phyloP scores from a whole-genome alignment of 2,329 filamentous ascomycete genomes.

The Lachnellula subtilissima region DNA sequence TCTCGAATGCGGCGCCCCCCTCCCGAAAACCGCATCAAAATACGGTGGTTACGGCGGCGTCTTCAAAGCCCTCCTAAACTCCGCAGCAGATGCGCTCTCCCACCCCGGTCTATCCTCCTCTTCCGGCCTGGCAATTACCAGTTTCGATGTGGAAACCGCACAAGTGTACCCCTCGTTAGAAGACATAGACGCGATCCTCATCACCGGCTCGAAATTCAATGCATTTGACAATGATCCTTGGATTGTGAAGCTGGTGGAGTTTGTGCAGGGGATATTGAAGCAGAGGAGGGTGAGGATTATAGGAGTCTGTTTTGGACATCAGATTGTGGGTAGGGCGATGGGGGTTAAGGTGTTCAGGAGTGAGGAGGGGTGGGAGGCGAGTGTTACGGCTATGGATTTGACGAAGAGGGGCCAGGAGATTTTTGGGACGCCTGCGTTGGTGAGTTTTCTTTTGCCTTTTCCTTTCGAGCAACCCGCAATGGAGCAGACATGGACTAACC shows the following conservation, averaged over 20 bases:
- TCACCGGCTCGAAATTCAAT: slow-evolving; percentile 72
- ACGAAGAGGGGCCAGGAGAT: slow-evolving; percentile 66
- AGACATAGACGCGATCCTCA: slow-evolving; percentile 73
- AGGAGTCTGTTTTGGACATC: slow-evolving; percentile 83
- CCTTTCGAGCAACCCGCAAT: not conserved
- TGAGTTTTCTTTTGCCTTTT: slow-evolving; percentile 25
- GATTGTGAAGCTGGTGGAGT: slow-evolving; percentile 72
- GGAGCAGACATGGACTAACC: not conserved
- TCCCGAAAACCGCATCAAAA: slow-evolving; percentile 55
- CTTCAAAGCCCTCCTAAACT: slow-evolving; percentile 56
- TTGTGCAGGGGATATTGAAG: slow-evolving; percentile 52
- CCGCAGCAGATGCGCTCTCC: slow-evolving; percentile 45
- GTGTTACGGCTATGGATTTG: slow-evolving; percentile 64
- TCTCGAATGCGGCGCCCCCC: slow-evolving; percentile 80
- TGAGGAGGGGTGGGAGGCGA: slow-evolving; percentile 74
- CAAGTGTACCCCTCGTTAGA: slow-evolving; percentile 68
- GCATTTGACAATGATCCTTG: slow-evolving; percentile 70
- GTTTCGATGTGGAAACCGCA: slow-evolving; percentile 42
- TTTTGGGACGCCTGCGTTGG: slow-evolving; percentile 60
- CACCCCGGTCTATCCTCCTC: slow-evolving; percentile 38
- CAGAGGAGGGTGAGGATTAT: slow-evolving; percentile 64
- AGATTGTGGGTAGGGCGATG: slow-evolving; percentile 72
- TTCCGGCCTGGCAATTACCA: slow-evolving; percentile 36
- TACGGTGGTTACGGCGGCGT: slow-evolving; percentile 71
- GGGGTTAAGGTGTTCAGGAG: slow-evolving; percentile 63